A percentile compares a stretch with the other conserved stretches of the same genome.
Evolutionary conservation across 1,284 basidiomycete genomes (phyloP).

Genomic region (Ganoderma resinaceum): DNA sequence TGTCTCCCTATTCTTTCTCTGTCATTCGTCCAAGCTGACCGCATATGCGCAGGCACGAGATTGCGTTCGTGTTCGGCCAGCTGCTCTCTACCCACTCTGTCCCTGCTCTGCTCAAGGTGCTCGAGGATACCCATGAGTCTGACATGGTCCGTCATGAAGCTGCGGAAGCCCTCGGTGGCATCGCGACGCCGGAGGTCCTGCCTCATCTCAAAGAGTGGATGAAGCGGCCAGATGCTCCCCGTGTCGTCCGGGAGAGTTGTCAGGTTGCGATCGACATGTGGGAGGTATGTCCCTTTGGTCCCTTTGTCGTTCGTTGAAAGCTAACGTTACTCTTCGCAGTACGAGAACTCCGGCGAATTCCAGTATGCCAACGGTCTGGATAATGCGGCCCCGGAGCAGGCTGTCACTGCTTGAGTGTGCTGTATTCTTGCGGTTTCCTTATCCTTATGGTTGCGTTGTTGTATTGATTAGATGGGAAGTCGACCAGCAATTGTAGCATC

Average conservation of each 20-base stretch:
- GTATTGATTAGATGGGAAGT: constrained; percentile 17
- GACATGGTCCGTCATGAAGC: constrained; percentile 99
- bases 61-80: constrained; percentile 98
- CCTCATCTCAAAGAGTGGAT: constrained; percentile 90
- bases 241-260: constrained; percentile 95
- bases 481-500: constrained; percentile 7
- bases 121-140: constrained; percentile 78
- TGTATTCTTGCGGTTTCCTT: constrained; percentile 12
- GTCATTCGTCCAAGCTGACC: background rate
- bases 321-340: constrained; percentile 50
- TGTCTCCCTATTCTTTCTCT: constrained; percentile 12
- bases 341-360: constrained; percentile 92
- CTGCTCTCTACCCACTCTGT: constrained; percentile 91
- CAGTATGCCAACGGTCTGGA: constrained; percentile 77
- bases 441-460: constrained; percentile 6
- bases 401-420: constrained; percentile 17
- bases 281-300: constrained; percentile 64
- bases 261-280: constrained; percentile 98
- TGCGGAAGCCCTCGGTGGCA: constrained; percentile 96
- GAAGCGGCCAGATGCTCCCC: constrained; percentile 77
- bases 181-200: constrained; percentile 92
- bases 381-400: constrained; percentile 10
- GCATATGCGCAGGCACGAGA: constrained; percentile 82
- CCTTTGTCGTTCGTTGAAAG: background rate
- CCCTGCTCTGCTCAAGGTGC: constrained; percentile 82